Percentiles rank a stretch among this genome's conserved stretches.
Conservation (phyloP, 345 rosid species). For the Acer campestre region DNA sequence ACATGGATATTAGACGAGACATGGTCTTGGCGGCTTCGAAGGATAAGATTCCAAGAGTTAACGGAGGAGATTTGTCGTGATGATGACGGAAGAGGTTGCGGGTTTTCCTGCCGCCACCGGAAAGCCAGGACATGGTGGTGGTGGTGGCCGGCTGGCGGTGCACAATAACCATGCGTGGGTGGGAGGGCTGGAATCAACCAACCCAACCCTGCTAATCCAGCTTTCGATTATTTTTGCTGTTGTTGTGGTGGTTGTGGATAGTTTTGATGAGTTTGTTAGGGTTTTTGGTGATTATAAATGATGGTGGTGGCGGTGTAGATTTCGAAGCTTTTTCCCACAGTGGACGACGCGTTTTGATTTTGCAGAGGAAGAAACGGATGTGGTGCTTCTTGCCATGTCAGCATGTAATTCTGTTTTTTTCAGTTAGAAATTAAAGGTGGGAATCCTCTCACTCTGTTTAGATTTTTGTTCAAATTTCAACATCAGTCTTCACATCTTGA, state of each 20-base stretch:
- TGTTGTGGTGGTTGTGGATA: background rate
- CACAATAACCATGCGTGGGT: slow-evolving; percentile 13
- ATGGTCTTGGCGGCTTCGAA: slow-evolving; percentile 54
- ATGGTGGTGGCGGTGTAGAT: slow-evolving; percentile 1
- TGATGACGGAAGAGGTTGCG: slow-evolving; percentile 7
- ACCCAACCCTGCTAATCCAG: background rate
- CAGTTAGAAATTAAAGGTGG: slow-evolving; percentile 5
- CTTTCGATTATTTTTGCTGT: background rate
- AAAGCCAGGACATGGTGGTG: slow-evolving; percentile 27
- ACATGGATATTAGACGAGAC: slow-evolving; percentile 44
- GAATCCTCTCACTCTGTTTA: background rate
- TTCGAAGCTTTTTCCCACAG: slow-evolving; percentile 11
- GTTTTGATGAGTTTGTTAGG: background rate
- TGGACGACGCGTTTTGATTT: slow-evolving; percentile 20
- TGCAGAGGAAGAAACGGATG: background rate
- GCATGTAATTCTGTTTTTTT: background rate
- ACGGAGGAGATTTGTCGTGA: slow-evolving; percentile 15
- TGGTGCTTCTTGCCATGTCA: background rate
- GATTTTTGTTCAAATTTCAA: too few relatives aligned
- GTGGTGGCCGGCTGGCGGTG: background rate
- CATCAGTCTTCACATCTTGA: background rate
- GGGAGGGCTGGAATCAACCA: background rate
- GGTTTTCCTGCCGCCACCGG: slow-evolving; percentile 14
- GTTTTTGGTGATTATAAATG: background rate
- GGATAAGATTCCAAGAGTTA: slow-evolving; percentile 43